Evolutionary conservation across 31 red algal species (phyloP).

Genomic region (Endocladia muricata): DNA sequence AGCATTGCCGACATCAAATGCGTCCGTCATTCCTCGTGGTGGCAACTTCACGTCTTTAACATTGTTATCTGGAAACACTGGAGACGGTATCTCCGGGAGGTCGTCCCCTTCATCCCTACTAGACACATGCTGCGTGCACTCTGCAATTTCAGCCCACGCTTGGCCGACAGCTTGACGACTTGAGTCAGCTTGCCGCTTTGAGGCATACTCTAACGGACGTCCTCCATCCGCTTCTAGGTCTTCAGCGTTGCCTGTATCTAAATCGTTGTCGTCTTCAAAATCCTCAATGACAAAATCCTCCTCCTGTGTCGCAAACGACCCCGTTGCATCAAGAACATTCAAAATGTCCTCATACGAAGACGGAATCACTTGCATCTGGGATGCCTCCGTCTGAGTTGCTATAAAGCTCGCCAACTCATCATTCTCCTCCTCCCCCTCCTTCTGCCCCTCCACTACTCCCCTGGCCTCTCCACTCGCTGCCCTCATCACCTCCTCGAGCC

Average conservation of each 20-base stretch:
- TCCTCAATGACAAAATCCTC: conserved; percentile 18
- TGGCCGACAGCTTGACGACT: conserved; percentile 5
- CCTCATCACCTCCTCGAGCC: conserved; percentile 18
- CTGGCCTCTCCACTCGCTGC: neutral
- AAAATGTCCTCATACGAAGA: conserved; percentile 37
- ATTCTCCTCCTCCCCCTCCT: neutral
- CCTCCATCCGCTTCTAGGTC: neutral
- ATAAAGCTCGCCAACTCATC: neutral
- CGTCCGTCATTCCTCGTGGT: too few species aligned
- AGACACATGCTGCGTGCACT: conserved; percentile 42
- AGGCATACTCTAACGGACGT: conserved; percentile 10
- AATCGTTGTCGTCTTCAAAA: conserved; percentile 34
- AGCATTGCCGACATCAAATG: too few species aligned
- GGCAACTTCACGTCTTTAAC: too few species aligned
- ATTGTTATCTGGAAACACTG: too few species aligned
- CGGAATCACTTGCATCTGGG: neutral
- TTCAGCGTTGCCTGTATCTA: neutral
- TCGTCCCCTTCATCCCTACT: neutral
- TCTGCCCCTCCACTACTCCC: neutral
- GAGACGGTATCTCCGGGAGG: too few species aligned
- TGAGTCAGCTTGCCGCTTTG: too few species aligned
- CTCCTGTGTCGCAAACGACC: neutral
- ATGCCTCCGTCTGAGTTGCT: neutral
- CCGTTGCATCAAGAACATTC: conserved; percentile 35
- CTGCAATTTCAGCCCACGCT: conserved; percentile 47